phyloP scores from a whole-genome alignment of 1,284 basidiomycete species.

The Cryptococcus deneoformans region DNA sequence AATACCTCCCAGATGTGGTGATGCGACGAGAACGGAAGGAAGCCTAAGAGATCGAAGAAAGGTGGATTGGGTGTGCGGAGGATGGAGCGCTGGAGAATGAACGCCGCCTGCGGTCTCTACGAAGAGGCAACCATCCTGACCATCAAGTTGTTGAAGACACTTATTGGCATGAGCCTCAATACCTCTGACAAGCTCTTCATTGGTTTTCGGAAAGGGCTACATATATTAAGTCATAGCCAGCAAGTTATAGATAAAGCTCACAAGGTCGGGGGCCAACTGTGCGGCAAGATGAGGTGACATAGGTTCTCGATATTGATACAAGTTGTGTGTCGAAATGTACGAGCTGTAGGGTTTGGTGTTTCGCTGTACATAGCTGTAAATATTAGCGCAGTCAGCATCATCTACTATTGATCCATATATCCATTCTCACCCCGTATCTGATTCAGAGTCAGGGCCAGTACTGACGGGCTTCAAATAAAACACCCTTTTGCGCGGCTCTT shows the following conservation, averaged over 20 bases:
- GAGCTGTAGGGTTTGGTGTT: slow-evolving; percentile 54
- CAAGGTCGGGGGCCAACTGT: slow-evolving; percentile 56
- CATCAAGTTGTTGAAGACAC: slow-evolving; percentile 50
- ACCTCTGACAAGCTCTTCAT: slow-evolving; percentile 66
- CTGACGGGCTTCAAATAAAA: slow-evolving; percentile 91
- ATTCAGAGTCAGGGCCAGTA: slow-evolving; percentile 73
- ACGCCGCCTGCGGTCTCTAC: slow-evolving; percentile 95
- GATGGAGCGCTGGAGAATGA: slow-evolving; percentile 79
- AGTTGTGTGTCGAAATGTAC: slow-evolving; percentile 63
- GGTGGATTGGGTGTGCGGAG: slow-evolving; percentile 82
- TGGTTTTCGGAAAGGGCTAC: slow-evolving; percentile 43
- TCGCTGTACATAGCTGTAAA: slow-evolving; percentile 64
- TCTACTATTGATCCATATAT: too few species aligned
- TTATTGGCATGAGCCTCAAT: slow-evolving; percentile 62
- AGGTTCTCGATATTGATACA: slow-evolving; percentile 82
- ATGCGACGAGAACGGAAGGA: slow-evolving; percentile 83
- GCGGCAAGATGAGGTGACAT: slow-evolving; percentile 92
- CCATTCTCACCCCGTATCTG: slow-evolving; percentile 66
- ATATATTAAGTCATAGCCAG: slow-evolving; percentile 1
- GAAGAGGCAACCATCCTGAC: slow-evolving; percentile 62
- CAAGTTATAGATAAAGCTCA: slow-evolving; percentile 9
- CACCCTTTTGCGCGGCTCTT: slow-evolving; percentile 50
- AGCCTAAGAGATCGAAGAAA: slow-evolving; percentile 79
- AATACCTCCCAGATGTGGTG: slow-evolving; percentile 88
- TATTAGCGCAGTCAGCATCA: background rate